Percentiles rank a stretch among this genome's conserved stretches.
phyloP scores from a whole-genome alignment of 2,329 filamentous ascomycete species.

The Trichoderma sp. region DNA sequence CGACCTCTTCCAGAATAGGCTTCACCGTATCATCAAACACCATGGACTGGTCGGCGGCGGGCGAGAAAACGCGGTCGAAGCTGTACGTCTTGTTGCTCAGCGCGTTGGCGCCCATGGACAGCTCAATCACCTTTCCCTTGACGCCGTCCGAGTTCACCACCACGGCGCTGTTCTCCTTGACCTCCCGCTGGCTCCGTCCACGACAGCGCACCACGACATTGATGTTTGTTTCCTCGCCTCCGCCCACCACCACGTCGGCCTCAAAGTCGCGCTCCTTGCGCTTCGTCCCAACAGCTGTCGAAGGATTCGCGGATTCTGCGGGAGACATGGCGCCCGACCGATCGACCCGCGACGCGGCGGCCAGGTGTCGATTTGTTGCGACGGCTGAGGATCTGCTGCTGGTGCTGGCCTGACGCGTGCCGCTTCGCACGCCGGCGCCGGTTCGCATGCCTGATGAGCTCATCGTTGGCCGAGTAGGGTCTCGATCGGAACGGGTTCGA shows the following conservation, averaged over 20 bases:
- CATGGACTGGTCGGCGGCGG: constrained; percentile 88
- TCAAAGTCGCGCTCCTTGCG: constrained; percentile 87
- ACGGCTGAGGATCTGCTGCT: constrained; percentile 23
- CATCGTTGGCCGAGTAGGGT: constrained; percentile 36
- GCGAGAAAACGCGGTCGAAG: constrained; percentile 96
- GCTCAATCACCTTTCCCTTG: constrained; percentile 76
- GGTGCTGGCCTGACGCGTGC: constrained; percentile 24
- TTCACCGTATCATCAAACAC: constrained; percentile 93
- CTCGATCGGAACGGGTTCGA: constrained; percentile 39
- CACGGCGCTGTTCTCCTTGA: constrained; percentile 90
- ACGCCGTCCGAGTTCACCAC: constrained; percentile 86
- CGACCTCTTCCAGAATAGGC: constrained; percentile 87
- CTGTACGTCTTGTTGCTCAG: constrained; percentile 94
- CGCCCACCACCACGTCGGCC: constrained; percentile 43
- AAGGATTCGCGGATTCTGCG: constrained; percentile 59
- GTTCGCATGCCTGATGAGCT: constrained; percentile 30
- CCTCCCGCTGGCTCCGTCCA: constrained; percentile 87
- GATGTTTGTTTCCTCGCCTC: constrained; percentile 86
- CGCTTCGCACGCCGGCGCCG: constrained; percentile 25
- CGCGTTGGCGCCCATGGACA: constrained; percentile 90
- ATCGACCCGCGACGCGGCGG: constrained; percentile 26
- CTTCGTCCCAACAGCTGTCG: constrained; percentile 64
- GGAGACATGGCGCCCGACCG: constrained; percentile 59
- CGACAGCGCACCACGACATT: constrained; percentile 95
- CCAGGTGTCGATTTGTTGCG: constrained; percentile 26